phyloP scores from a whole-genome alignment of 768 basidiomycete species.

The Suillus plorans region DNA sequence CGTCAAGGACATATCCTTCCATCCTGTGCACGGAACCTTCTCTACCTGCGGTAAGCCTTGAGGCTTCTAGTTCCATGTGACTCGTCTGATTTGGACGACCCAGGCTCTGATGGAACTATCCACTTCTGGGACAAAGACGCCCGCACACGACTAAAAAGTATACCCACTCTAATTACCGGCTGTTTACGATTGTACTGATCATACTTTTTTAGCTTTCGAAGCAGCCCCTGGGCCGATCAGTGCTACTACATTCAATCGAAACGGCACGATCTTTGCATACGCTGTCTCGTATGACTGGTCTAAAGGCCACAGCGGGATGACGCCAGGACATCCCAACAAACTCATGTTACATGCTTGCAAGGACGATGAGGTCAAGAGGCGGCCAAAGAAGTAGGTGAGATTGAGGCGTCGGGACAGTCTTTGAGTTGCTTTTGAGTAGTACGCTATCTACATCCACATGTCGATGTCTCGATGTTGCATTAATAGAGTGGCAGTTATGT shows the following conservation, averaged over 20 bases:
- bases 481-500: constrained; percentile 5
- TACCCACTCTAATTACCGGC: constrained; percentile 18
- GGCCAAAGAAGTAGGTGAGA: constrained; percentile 34
- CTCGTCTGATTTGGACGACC: not conserved
- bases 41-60: constrained; percentile 64
- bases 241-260: constrained; percentile 82
- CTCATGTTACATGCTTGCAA: constrained; percentile 83
- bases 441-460: constrained; percentile 4
- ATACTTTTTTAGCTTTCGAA: constrained; percentile 59
- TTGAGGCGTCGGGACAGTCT: not conserved
- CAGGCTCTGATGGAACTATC: constrained; percentile 82
- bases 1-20: constrained; percentile 86
- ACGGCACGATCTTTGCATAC: constrained; percentile 87
- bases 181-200: not conserved
- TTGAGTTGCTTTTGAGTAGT: constrained; percentile 1
- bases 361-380: constrained; percentile 83
- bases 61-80: constrained; percentile 20
- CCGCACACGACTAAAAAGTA: constrained; percentile 89
- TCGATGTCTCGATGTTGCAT: constrained; percentile 8
- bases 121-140: constrained; percentile 96
- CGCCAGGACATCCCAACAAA: constrained; percentile 67
- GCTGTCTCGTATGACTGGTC: constrained; percentile 94
- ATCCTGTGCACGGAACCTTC: constrained; percentile 82
- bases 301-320: constrained; percentile 87
- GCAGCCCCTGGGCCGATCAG: constrained; percentile 73